Evolutionary conservation across 306 rosid genomes (phyloP).

Genomic region (Pyrus betulifolia): DNA sequence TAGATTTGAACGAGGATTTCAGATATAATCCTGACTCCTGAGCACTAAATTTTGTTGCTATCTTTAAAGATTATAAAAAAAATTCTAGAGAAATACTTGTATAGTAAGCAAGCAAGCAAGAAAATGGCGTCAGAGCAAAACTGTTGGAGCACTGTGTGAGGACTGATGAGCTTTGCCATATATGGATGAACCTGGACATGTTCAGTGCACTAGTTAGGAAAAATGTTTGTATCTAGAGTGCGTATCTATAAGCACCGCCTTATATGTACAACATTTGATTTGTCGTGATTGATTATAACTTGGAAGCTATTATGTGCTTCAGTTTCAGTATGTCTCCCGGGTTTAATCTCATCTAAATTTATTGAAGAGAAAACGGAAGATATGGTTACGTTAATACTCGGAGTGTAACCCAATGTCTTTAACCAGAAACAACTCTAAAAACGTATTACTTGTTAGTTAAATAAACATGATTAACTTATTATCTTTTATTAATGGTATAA

Average conservation of each 20-base stretch:
- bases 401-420: background rate
- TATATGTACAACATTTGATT: background rate
- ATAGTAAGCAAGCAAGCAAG: background rate
- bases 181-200: conserved; percentile 13
- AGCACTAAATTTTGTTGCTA: background rate
- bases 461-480: too few relatives aligned
- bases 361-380: background rate
- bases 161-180: background rate
- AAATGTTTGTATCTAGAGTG: background rate
- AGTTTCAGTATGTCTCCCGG: background rate
- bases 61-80: background rate
- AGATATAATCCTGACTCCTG: background rate
- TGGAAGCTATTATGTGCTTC: too few relatives aligned
- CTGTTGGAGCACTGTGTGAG: background rate
- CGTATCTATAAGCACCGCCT: background rate
- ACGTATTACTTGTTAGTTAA: too few relatives aligned
- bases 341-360: background rate
- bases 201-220: background rate
- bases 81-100: background rate
- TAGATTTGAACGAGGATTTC: background rate
- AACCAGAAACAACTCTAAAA: too few relatives aligned
- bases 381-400: background rate
- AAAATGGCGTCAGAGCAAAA: background rate
- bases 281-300: too few relatives aligned
- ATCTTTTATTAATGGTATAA: too few relatives aligned